Conservation (phyloP, 768 basidiomycete genomes). For the Symmetrospora coprosmae region DNA sequence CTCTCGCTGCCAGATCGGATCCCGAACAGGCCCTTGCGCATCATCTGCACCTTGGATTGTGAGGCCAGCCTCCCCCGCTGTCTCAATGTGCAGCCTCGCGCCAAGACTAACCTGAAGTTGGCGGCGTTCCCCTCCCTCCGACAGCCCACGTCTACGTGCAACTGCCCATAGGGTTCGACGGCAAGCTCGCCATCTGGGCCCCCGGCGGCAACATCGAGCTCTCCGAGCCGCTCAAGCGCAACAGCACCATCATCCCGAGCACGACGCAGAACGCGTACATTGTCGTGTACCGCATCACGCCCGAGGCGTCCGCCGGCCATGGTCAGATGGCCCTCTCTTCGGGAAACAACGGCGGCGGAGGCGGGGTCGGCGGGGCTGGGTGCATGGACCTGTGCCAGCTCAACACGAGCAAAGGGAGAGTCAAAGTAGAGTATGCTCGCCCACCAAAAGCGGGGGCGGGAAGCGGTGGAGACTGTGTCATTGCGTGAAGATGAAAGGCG, state of each 20-base stretch:
- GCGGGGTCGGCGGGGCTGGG: background rate
- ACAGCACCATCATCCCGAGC: constrained; percentile 13
- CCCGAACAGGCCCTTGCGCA: background rate
- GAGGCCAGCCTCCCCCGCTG: no score
- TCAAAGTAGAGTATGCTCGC: constrained; percentile 16
- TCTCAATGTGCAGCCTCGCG: background rate
- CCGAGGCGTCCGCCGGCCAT: background rate
- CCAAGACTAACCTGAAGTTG: background rate
- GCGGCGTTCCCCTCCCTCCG: background rate
- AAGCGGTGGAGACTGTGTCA: background rate
- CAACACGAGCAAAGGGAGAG: constrained; percentile 11
- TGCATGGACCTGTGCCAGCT: constrained; percentile 14
- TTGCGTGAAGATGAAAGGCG: background rate
- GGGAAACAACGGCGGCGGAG: background rate
- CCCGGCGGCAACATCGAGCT: constrained; percentile 2
- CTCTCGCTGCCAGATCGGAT: background rate
- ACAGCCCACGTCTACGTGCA: constrained; percentile 8
- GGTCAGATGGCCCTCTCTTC: background rate
- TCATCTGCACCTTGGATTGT: constrained; percentile 2
- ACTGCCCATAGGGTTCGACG: constrained; percentile 6
- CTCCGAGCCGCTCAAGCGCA: constrained; percentile 2
- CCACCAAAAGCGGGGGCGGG: background rate
- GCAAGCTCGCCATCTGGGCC: constrained; percentile 15
- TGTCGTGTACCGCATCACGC: constrained; percentile 9
- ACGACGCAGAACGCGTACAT: constrained; percentile 12